A percentile compares a stretch with the other conserved stretches of the same genome.
These are phyloP conservation scores for Suillus occidentalis DNA, from an alignment of 768 basidiomycete genomes.

Conservation along the genomic window DNA sequence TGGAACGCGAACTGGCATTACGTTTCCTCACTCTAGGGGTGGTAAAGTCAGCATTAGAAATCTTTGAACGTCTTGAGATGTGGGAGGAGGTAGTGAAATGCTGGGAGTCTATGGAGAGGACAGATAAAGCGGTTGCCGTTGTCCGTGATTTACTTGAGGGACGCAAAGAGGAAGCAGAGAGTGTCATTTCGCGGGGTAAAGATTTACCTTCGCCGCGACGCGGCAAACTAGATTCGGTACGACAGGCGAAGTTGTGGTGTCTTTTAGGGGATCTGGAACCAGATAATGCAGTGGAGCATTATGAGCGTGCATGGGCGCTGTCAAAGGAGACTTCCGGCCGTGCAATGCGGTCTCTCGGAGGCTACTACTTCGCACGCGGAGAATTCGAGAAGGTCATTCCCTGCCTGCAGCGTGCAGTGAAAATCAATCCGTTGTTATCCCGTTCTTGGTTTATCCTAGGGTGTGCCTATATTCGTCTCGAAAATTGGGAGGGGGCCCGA, in stretches of 20 bases:
- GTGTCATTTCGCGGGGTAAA: constrained; percentile 62
- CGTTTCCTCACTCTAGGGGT: constrained; percentile 86
- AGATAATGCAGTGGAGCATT: constrained; percentile 67
- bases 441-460: constrained; percentile 98
- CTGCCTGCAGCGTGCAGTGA: constrained; percentile 72
- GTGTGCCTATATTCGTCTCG: constrained; percentile 78
- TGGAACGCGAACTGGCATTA: constrained; percentile 86
- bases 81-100: constrained; percentile 97
- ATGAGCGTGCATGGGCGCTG: constrained; percentile 80
- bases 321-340: constrained; percentile 82
- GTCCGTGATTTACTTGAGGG: constrained; percentile 87
- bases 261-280: constrained; percentile 90
- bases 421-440: constrained; percentile 85
- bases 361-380: constrained; percentile 69
- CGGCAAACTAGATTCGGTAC: constrained; percentile 53
- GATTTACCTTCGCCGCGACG: constrained; percentile 42
- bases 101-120: constrained; percentile 77
- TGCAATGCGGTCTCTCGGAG: constrained; percentile 90
- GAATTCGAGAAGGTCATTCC: constrained; percentile 62
- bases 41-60: constrained; percentile 85
- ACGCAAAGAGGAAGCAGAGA: constrained; percentile 78
- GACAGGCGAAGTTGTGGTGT: constrained; percentile 94
- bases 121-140: constrained; percentile 75
- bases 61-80: constrained; percentile 94
- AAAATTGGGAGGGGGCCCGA: constrained; percentile 82